Conservation (phyloP, 1,284 basidiomycete species). For the Mixia osmundae region DNA sequence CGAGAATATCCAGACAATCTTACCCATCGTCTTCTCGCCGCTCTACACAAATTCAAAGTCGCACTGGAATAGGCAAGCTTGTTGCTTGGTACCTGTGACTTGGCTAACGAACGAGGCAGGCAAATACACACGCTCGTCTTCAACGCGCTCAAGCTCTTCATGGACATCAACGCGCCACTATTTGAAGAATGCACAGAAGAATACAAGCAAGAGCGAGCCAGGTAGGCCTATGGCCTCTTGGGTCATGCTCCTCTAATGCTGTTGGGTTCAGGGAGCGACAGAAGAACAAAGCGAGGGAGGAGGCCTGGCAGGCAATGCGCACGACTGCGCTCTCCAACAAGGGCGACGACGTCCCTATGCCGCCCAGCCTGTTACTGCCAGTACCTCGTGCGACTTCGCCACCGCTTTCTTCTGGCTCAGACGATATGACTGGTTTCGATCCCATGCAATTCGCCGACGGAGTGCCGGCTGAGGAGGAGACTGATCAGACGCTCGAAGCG, state of each 20-base stretch:
- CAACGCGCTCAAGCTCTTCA: slow-evolving; percentile 92
- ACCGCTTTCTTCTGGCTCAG: no score
- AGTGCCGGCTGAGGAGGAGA: no score
- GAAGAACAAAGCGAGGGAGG: slow-evolving; percentile 49
- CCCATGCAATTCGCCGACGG: no score
- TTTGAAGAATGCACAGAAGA: slow-evolving; percentile 80
- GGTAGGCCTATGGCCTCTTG: slow-evolving; percentile 32
- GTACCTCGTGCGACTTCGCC: no score
- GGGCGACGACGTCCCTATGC: no score
- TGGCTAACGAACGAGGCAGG: slow-evolving; percentile 25
- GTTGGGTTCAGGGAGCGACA: slow-evolving; percentile 43
- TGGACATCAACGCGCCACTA: slow-evolving; percentile 66
- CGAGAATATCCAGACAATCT: slow-evolving; percentile 67
- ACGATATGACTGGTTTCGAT: no score
- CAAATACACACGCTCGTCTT: slow-evolving; percentile 99
- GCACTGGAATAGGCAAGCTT: slow-evolving; percentile 84
- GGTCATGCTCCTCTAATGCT: neutral
- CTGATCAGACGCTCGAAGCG: no score
- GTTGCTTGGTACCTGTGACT: neutral
- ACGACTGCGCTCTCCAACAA: no score
- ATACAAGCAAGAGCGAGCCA: slow-evolving; percentile 65
- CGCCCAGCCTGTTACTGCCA: no score
- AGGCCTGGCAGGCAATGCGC: slow-evolving; percentile 58
- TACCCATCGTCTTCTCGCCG: slow-evolving; percentile 96
- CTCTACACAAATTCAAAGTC: slow-evolving; percentile 89